Conservation (phyloP, 257 asterid species). For the Knoxia roxburghii region DNA sequence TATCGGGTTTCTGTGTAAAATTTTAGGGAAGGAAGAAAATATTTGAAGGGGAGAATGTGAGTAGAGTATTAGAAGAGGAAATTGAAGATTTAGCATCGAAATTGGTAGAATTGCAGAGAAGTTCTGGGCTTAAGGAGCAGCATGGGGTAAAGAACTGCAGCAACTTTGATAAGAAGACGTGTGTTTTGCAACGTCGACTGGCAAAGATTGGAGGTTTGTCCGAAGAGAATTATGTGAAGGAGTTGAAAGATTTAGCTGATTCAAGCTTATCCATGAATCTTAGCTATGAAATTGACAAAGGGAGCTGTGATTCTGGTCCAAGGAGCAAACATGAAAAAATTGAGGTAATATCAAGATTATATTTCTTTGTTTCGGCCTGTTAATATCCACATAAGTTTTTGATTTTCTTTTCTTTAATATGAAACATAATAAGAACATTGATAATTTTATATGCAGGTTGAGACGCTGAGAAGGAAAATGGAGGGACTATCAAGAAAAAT, state of each 20-base stretch:
- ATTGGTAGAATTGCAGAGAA: conserved; percentile 42
- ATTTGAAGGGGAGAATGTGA: conserved; percentile 49
- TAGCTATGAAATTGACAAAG: conserved; percentile 21
- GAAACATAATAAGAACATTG: too few species aligned
- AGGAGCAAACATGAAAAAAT: conserved; percentile 20
- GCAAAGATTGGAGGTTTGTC: conserved; percentile 47
- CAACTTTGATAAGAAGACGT: conserved; percentile 57
- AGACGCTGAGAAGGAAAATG: conserved; percentile 34
- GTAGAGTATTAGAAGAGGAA: conserved; percentile 54
- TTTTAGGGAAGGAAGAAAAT: conserved; percentile 64
- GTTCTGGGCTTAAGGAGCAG: conserved; percentile 29
- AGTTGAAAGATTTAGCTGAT: conserved; percentile 24
- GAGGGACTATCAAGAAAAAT: conserved; percentile 48
- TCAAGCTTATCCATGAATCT: conserved; percentile 17
- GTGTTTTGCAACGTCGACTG: conserved; percentile 44
- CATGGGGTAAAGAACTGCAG: conserved; percentile 30
- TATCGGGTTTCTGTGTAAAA: not conserved
- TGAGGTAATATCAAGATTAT: conserved; percentile 34
- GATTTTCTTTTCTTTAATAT: not conserved
- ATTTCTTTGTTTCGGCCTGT: too few species aligned
- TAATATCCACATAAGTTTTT: too few species aligned
- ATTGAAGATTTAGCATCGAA: conserved; percentile 55
- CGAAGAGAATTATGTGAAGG: conserved; percentile 20
- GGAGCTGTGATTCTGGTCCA: conserved; percentile 14
- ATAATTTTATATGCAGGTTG: conserved; percentile 31